Evolutionary conservation across 2,329 filamentous ascomycete species (phyloP), one percentile per base, ranked within the genome.

Genomic region (Didymella arachidicola): DNA sequence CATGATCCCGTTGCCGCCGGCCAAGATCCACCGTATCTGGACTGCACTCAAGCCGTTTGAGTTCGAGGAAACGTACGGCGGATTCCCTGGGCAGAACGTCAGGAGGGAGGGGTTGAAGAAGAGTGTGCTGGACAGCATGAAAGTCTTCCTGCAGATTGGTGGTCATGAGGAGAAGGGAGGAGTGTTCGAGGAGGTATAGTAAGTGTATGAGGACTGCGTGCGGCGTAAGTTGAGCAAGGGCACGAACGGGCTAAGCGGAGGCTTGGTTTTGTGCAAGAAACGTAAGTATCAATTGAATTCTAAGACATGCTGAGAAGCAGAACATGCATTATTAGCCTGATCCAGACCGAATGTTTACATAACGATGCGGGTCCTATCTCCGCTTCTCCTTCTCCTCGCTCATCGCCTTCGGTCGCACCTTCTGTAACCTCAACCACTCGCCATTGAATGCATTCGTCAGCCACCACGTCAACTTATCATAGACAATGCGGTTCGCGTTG

Each of bases 381-480:
- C 25, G 50, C 48, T 56, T 30, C 39, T 65, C 59, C 54, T 62
- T 59, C 1, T 61, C 64, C 29, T 76, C 72, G 30, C 65, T 46
- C 52, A 69, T 67, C 19, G 66, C 65, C 56, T 77, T 73, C 1
- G 86, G 86, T 27, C 77, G 77, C 0, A 85, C 83, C 52, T 84
- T 74, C 16, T 81, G 78, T 18, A 83, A 86, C 46, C 82, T 80
- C 48, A 94, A 81, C 92, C 94, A 98, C 77, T 97, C 93, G 50
- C 95, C 95, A 68, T 98, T 98, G 76, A 99, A 99, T 1, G 95
- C 95, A 74, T 97, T 98, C 73, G 97, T 86, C 53, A 99, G 87
- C 94, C 94, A 99, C 74, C 91, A 93, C 57, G 84, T 88, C 30
- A 97, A 77, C 79, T 92, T 96, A 67, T 97, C 90, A 73, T 95